phyloP scores from a whole-genome alignment of 2,329 filamentous ascomycete genomes.

The Ilyonectria robusta region DNA sequence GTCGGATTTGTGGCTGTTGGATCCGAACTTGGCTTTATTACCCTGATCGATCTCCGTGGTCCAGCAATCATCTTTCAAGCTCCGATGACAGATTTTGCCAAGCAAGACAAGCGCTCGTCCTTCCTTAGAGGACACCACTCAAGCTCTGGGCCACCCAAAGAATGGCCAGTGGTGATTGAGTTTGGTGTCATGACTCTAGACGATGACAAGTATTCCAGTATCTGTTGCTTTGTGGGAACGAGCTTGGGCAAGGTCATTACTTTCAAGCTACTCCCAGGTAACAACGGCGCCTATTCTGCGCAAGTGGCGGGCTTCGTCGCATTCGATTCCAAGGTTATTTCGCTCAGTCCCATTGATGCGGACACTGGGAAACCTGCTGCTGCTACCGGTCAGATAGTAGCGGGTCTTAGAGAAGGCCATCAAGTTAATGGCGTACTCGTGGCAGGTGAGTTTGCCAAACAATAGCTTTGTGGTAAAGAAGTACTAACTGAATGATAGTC shows the following conservation, averaged over 20 bases:
- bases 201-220: constrained; percentile 95
- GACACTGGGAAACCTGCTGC: constrained; percentile 82
- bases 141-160: constrained; percentile 62
- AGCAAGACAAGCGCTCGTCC: constrained; percentile 81
- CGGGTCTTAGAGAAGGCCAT: constrained; percentile 80
- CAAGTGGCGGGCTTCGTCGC: constrained; percentile 77
- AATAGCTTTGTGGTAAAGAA: neutral
- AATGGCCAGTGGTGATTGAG: constrained; percentile 87
- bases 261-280: constrained; percentile 88
- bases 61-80: constrained; percentile 86
- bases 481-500: constrained; percentile 59
- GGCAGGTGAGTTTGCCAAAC: constrained; percentile 68
- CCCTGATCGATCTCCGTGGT: constrained; percentile 88
- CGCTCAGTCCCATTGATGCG: constrained; percentile 83
- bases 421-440: constrained; percentile 87
- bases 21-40: constrained; percentile 85
- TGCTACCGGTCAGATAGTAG: constrained; percentile 82
- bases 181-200: constrained; percentile 96
- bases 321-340: constrained; percentile 79
- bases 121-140: constrained; percentile 68
- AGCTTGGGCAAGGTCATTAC: constrained; percentile 87
- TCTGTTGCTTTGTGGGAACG: constrained; percentile 92
- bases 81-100: constrained; percentile 80
- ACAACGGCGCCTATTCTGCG: constrained; percentile 77
- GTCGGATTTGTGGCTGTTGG: constrained; percentile 92